A percentile compares a stretch with the other conserved stretches of the same genome.
These are phyloP conservation scores for Pichia manshurica DNA, from an alignment of 805 yeast species.

Conservation along the genomic window DNA sequence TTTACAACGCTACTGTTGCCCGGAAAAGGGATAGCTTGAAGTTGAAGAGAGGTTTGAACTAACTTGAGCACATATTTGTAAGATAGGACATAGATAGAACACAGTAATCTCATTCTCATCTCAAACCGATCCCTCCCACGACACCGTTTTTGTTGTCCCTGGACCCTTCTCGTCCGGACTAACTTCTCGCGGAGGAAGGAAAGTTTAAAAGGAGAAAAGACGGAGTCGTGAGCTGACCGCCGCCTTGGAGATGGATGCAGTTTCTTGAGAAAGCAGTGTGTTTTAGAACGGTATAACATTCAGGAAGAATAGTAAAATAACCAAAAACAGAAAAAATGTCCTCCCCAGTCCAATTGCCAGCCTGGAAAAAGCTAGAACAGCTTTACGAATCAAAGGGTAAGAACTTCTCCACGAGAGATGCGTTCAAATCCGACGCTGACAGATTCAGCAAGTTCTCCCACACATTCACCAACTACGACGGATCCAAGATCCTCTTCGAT, in stretches of 20 bases:
- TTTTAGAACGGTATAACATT: too few species aligned
- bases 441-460: conserved; percentile 74
- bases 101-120: neutral
- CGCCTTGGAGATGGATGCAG: too few species aligned
- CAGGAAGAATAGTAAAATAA: too few species aligned
- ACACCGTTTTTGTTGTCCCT: neutral
- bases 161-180: neutral
- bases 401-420: conserved; percentile 65
- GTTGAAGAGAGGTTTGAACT: conserved; percentile 30
- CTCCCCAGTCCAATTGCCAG: conserved; percentile 54
- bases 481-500: conserved; percentile 85
- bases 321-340: conserved; percentile 23
- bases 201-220: neutral
- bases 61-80: too few species aligned
- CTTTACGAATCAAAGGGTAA: conserved; percentile 68
- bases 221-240: neutral
- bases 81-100: too few species aligned
- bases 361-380: conserved; percentile 75
- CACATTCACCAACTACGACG: conserved; percentile 79
- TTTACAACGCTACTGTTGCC: conserved; percentile 41
- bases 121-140: neutral
- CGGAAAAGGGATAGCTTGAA: conserved; percentile 49
- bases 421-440: conserved; percentile 65
- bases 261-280: too few species aligned
- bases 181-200: neutral